Conservation (phyloP, 2,329 filamentous ascomycete species). For the Beauveria asiatica region DNA sequence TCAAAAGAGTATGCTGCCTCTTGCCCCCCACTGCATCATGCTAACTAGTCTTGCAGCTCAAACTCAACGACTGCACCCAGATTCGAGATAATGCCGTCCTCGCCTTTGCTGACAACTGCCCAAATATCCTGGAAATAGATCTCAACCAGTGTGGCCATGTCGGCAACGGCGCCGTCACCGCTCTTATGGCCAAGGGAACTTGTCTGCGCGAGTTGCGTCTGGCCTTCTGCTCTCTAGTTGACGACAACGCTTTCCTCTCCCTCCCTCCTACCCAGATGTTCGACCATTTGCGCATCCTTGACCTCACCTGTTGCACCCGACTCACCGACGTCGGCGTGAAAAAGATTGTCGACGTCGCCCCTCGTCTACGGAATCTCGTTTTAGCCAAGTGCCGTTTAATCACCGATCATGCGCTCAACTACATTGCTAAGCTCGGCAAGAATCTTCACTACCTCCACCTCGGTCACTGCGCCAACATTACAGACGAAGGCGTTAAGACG, state of each 20-base stretch:
- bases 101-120: conserved; percentile 80
- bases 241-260: conserved; percentile 78
- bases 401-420: conserved; percentile 78
- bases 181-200: conserved; percentile 67
- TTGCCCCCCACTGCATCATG: not conserved
- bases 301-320: conserved; percentile 79
- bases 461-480: conserved; percentile 86
- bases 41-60: conserved; percentile 52
- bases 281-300: conserved; percentile 85
- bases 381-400: conserved; percentile 90
- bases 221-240: conserved; percentile 75
- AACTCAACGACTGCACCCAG: conserved; percentile 87
- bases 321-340: conserved; percentile 82
- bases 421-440: conserved; percentile 84
- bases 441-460: conserved; percentile 96
- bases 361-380: conserved; percentile 83
- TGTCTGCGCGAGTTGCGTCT: conserved; percentile 86
- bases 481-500: conserved; percentile 76
- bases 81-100: conserved; percentile 74
- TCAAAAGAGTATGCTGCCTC: conserved; percentile 65
- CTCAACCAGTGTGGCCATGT: conserved; percentile 77
- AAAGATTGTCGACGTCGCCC: conserved; percentile 78
- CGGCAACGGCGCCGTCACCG: conserved; percentile 74
- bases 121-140: conserved; percentile 92
- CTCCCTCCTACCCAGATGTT: conserved; percentile 62